phyloP scores from a whole-genome alignment of 441 rosid species.

The Croton setiger region DNA sequence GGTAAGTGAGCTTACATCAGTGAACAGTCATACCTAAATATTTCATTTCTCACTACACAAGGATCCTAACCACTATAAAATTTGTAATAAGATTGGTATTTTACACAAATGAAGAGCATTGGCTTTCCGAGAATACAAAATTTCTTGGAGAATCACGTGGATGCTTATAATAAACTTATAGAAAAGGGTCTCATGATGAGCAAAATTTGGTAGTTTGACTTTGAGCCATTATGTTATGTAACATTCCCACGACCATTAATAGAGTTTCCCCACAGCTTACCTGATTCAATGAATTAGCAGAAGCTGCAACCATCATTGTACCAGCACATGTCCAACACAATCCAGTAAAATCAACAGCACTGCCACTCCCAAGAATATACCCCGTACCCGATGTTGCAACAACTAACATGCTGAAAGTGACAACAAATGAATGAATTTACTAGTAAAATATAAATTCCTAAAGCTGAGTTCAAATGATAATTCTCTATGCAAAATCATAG shows the following conservation, averaged over 20 bases:
- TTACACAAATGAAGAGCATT: neutral
- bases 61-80: neutral
- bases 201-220: neutral
- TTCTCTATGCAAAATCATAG: neutral
- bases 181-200: neutral
- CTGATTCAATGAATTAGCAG: conserved; percentile 95
- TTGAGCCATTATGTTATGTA: neutral
- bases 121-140: neutral
- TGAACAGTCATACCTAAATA: neutral
- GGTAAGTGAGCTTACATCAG: no score
- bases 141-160: neutral
- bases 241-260: neutral
- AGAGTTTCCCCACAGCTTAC: conserved; percentile 24
- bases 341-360: conserved; percentile 56
- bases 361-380: conserved; percentile 73
- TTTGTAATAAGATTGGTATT: neutral
- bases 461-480: neutral
- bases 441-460: neutral
- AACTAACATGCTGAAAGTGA: conserved; percentile 62
- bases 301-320: conserved; percentile 94
- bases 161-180: neutral
- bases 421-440: neutral
- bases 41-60: neutral
- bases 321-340: conserved; percentile 94
- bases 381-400: conserved; percentile 98